Conservation (phyloP, 345 rosid genomes). For the Gossypium raimondii region DNA sequence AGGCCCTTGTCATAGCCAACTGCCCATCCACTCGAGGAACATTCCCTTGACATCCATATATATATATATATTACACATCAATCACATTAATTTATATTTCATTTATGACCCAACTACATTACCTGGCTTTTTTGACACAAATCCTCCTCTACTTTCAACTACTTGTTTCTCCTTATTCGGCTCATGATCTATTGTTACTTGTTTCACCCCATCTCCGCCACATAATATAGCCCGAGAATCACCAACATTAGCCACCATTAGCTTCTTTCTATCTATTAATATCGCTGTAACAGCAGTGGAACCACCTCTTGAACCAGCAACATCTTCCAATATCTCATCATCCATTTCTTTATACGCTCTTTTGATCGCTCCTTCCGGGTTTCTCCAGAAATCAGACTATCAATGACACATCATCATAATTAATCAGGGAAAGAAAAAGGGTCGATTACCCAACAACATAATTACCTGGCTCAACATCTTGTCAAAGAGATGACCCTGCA, state of each 20-base stretch:
- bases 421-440: not conserved
- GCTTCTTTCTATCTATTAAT: conserved; percentile 35
- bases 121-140: conserved; percentile 22
- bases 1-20: conserved; percentile 35
- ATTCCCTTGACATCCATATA: conserved; percentile 14
- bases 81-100: no score
- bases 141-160: conserved; percentile 28
- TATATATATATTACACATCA: no score
- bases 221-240: conserved; percentile 50
- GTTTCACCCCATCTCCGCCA: conserved; percentile 23
- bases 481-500: conserved; percentile 42
- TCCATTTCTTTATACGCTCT: conserved; percentile 39
- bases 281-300: conserved; percentile 51
- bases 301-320: conserved; percentile 41
- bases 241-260: conserved; percentile 48
- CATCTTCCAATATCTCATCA: conserved; percentile 34
- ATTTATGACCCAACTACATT: not conserved
- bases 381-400: conserved; percentile 44
- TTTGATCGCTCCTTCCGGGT: conserved; percentile 31
- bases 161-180: conserved; percentile 24
- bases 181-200: conserved; percentile 31
- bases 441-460: not conserved
- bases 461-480: conserved; percentile 40
- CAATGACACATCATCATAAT: no score
- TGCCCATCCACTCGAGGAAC: conserved; percentile 32